Conservation (phyloP, 495 filamentous ascomycete species). For the Aspergillus nanangensis region DNA sequence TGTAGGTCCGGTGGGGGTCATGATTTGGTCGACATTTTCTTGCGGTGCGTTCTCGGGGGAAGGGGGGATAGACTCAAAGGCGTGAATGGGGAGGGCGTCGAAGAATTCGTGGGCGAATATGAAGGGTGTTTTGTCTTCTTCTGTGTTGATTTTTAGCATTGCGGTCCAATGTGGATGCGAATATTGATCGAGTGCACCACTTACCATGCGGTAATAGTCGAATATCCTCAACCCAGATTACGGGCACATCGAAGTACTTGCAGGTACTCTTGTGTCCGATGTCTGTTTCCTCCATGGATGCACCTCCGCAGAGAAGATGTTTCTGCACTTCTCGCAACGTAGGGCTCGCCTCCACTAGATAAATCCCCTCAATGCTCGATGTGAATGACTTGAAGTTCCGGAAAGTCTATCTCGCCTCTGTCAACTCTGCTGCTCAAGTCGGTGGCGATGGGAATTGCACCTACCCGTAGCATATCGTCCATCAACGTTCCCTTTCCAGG, state of each 20-base stretch:
- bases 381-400: slow-evolving; percentile 74
- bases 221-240: slow-evolving; percentile 92
- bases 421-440: neutral
- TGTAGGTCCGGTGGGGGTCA: slow-evolving; percentile 41
- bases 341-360: slow-evolving; percentile 85
- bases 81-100: slow-evolving; percentile 96
- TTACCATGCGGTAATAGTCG: slow-evolving; percentile 69
- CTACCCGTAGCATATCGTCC: slow-evolving; percentile 90
- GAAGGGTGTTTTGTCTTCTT: slow-evolving; percentile 70
- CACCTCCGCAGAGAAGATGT: slow-evolving; percentile 74
- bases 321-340: slow-evolving; percentile 72
- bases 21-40: slow-evolving; percentile 33
- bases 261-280: slow-evolving; percentile 71
- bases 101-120: slow-evolving; percentile 98
- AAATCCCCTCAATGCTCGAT: slow-evolving; percentile 74
- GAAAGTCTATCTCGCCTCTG: slow-evolving; percentile 60
- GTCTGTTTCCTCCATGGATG: slow-evolving; percentile 64
- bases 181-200: slow-evolving; percentile 2
- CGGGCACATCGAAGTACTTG: slow-evolving; percentile 65
- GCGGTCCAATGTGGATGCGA: neutral
- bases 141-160: slow-evolving; percentile 7
- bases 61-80: slow-evolving; percentile 70
- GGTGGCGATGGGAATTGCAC: slow-evolving; percentile 13
- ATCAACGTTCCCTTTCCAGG: slow-evolving; percentile 94
- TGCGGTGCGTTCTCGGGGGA: slow-evolving; percentile 26